Percentiles rank a stretch among this genome's conserved stretches.
phyloP scores from a whole-genome alignment of 805 yeast genomes.

The Teunomyces stri region DNA sequence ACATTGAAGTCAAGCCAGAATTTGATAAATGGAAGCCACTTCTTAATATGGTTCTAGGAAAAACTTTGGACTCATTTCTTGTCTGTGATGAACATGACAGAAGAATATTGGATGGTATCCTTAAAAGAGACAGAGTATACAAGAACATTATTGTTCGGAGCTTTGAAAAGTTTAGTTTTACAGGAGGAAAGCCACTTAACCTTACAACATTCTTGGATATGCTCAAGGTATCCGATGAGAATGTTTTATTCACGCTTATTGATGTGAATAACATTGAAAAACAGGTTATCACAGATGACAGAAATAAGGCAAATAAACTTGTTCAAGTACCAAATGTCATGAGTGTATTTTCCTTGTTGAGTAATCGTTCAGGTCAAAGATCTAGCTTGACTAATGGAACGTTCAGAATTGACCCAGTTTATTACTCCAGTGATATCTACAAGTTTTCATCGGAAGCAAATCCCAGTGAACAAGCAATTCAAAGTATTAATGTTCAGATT shows the following conservation, averaged over 20 bases:
- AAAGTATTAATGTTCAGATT: constrained; percentile 11
- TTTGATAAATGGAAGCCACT: constrained; percentile 57
- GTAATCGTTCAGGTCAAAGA: constrained; percentile 45
- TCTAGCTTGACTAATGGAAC: constrained; percentile 40
- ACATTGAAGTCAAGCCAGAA: constrained; percentile 54
- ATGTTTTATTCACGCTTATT: constrained; percentile 58
- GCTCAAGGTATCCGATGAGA: constrained; percentile 52
- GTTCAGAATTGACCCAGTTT: constrained; percentile 53
- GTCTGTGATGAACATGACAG: constrained; percentile 67
- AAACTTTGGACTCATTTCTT: constrained; percentile 58
- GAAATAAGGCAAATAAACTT: constrained; percentile 48
- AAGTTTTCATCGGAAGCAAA: constrained; percentile 26
- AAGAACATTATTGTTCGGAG: constrained; percentile 49
- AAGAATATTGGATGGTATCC: constrained; percentile 23
- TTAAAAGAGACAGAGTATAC: constrained; percentile 27
- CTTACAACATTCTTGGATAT: constrained; percentile 57
- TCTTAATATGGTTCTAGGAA: constrained; percentile 54
- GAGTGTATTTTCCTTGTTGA: constrained; percentile 42
- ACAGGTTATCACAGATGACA: constrained; percentile 50
- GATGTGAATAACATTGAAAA: constrained; percentile 63
- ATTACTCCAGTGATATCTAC: constrained; percentile 31
- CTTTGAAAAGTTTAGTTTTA: constrained; percentile 57
- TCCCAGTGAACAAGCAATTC: constrained; percentile 12
- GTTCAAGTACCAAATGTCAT: constrained; percentile 37
- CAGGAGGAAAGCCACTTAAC: constrained; percentile 39